Evolutionary conservation across 768 basidiomycete genomes (phyloP), one percentile per base, ranked within the genome.

Genomic region (Xerocomellus intermedius): DNA sequence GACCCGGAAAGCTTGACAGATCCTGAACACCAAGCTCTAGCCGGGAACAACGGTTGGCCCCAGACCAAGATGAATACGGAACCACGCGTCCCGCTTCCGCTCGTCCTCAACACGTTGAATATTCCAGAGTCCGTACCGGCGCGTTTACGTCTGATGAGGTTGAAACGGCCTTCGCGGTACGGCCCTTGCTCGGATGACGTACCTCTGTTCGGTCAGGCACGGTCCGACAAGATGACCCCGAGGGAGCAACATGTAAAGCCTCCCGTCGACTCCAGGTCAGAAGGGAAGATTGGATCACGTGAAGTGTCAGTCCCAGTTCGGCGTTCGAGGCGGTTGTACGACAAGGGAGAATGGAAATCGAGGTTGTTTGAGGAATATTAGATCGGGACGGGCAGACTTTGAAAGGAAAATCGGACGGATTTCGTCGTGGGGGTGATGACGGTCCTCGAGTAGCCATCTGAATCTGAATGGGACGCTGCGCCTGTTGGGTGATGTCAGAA

Each of bases 271-370:
- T 12, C 33, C 9, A 17, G 10, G 1, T 8, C 35, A 1, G 10
- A 30, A 48, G 17, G 17, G 10, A 26, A 30, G 24, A 24, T 9
- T 9, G 50, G 12, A 38, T 19, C 21, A 30, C 54, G 24, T 36
- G n/a, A 42, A 7, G 17, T 19, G 8, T 28, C 38, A 5, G 8
- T 43, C 8, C 22, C 21, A 21, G 19, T 16, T 30, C 16, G 35
- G 22, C 43, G 37, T 24, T 43, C 16, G 38, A 57, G 41, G 22
- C 32, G 63, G 48, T 21, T 49, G 36, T 50, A 54, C 17, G 52
- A 53, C 12, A 46, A 39, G 21, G 48, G 56, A 13, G 54, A 43
- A 32, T 42, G 59, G 62, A 55, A 55, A 41, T 56, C 55, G 35
- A 41, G 62, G 53, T 41, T 56, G 36, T 21, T 48, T 8, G 37